These are phyloP conservation scores for Fragilaria radians DNA, from an alignment of 108 stramenopile species.

Conservation along the genomic window DNA sequence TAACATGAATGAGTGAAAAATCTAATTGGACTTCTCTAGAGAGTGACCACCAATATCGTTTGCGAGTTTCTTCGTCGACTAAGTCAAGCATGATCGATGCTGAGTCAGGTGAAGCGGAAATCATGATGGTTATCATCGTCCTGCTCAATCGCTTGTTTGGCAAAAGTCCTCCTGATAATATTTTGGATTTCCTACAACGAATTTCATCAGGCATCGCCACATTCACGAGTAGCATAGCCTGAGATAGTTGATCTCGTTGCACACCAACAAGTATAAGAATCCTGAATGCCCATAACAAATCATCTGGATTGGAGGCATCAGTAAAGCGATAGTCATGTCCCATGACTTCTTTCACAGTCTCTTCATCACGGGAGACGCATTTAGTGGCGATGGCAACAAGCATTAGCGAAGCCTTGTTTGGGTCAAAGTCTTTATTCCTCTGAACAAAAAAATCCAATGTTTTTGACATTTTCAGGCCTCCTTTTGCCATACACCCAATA, in stretches of 20 bases:
- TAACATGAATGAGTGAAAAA: slow-evolving; percentile 41
- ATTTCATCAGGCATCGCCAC: slow-evolving; percentile 71
- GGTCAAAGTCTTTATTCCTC: slow-evolving; percentile 51
- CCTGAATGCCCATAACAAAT: slow-evolving; percentile 59
- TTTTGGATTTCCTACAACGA: slow-evolving; percentile 25
- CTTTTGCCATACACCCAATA: slow-evolving; percentile 65
- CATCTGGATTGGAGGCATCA: background rate
- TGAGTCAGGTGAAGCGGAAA: slow-evolving; percentile 41
- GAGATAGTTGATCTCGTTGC: slow-evolving; percentile 48
- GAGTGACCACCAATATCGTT: slow-evolving; percentile 61
- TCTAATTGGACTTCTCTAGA: slow-evolving; percentile 47
- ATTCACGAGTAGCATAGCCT: slow-evolving; percentile 59
- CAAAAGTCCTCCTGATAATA: background rate
- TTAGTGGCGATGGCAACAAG: slow-evolving; percentile 33
- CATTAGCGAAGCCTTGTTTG: slow-evolving; percentile 58
- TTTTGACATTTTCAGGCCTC: slow-evolving; percentile 50
- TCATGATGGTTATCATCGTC: slow-evolving; percentile 41
- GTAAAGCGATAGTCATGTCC: slow-evolving; percentile 2
- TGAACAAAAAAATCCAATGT: slow-evolving; percentile 55
- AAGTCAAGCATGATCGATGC: slow-evolving; percentile 45
- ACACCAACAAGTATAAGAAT: slow-evolving; percentile 61
- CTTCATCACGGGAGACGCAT: slow-evolving; percentile 26
- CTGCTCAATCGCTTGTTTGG: slow-evolving; percentile 40
- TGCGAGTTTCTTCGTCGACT: slow-evolving; percentile 40
- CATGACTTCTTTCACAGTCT: slow-evolving; percentile 6